Conservation (phyloP, 345 rosid genomes). For the Populus tremula region DNA sequence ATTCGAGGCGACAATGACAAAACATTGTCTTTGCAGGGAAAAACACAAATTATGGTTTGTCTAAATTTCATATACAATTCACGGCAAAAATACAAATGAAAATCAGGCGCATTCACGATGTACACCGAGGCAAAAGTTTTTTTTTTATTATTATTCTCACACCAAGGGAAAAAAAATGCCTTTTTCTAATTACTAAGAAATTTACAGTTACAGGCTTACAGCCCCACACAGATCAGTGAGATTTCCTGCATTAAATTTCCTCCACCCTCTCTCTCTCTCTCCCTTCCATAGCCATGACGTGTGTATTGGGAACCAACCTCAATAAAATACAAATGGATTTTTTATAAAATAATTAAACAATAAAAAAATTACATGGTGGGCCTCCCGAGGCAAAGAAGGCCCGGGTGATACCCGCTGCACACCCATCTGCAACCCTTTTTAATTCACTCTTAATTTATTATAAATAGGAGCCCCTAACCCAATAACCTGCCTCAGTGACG, state of each 20-base stretch:
- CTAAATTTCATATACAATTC: too few species aligned
- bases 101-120: not conserved
- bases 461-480: slow-evolving; percentile 41
- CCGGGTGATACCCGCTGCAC: slow-evolving; percentile 63
- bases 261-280: not conserved
- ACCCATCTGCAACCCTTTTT: slow-evolving; percentile 31
- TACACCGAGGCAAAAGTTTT: not conserved
- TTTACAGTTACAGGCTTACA: not conserved
- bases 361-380: slow-evolving; percentile 35
- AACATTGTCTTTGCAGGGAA: not conserved
- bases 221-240: slow-evolving; percentile 26
- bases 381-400: slow-evolving; percentile 46
- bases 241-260: slow-evolving; percentile 39
- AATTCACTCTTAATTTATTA: slow-evolving; percentile 25
- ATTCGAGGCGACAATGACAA: not conserved
- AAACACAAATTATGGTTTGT: not conserved
- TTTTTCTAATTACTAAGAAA: not conserved
- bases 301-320: slow-evolving; percentile 34
- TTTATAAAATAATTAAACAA: not conserved
- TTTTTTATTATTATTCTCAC: too few species aligned
- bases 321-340: not conserved
- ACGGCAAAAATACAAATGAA: not conserved
- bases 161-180: not conserved
- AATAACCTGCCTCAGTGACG: slow-evolving; percentile 11
- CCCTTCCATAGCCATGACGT: slow-evolving; percentile 29